phyloP scores from a whole-genome alignment of 495 filamentous ascomycete species.

The Sabuloglossum arenarium region DNA sequence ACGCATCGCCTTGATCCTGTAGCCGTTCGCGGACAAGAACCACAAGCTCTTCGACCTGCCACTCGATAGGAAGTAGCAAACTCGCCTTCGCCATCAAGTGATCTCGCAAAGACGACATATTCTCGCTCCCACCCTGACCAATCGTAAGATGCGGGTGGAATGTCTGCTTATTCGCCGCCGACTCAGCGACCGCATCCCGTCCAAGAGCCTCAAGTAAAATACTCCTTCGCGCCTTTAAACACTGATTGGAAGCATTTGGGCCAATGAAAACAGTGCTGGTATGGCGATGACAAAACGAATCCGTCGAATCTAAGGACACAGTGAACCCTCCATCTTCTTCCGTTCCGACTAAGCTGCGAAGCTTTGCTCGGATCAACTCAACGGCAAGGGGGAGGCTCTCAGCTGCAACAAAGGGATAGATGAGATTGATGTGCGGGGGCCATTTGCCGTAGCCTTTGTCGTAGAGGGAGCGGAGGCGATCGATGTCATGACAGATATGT shows the following conservation, averaged over 20 bases:
- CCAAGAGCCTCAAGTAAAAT: constrained; percentile 10
- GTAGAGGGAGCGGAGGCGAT: constrained; percentile 29
- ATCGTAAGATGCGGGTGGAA: constrained; percentile 29
- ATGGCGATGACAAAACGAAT: constrained; percentile 19
- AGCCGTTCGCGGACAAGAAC: constrained; percentile 23
- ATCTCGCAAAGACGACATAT: constrained; percentile 16
- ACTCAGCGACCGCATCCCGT: neutral
- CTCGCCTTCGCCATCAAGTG: constrained; percentile 24
- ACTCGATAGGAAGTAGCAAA: constrained; percentile 19
- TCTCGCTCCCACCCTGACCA: constrained; percentile 25
- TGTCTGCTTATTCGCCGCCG: constrained; percentile 7
- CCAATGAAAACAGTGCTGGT: constrained; percentile 25
- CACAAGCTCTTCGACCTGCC: constrained; percentile 22
- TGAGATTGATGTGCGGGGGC: constrained; percentile 37
- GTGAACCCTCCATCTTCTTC: neutral
- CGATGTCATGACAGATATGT: constrained; percentile 19
- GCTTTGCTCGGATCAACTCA: constrained; percentile 6
- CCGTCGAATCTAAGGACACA: neutral
- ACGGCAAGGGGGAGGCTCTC: constrained; percentile 15
- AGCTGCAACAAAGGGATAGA: constrained; percentile 34
- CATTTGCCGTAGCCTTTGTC: constrained; percentile 34
- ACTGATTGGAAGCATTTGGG: constrained; percentile 8
- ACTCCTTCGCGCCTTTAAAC: constrained; percentile 9
- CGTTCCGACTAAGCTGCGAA: neutral
- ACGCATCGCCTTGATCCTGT: neutral